These are phyloP conservation scores for Talaromyces sp. DNA, from an alignment of 2,329 filamentous ascomycete genomes.

Conservation along the genomic window DNA sequence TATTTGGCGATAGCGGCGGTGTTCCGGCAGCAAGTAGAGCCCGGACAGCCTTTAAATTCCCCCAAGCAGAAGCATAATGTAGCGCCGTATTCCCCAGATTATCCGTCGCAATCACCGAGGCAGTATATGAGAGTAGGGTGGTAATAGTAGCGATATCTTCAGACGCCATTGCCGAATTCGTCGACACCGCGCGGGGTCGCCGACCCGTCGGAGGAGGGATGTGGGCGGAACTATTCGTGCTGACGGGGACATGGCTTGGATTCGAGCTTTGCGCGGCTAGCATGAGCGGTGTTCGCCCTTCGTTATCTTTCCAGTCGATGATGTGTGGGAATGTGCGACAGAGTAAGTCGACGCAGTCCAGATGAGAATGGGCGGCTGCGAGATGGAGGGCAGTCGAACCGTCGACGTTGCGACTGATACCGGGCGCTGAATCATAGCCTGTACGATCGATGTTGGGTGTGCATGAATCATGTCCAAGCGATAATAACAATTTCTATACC, in stretches of 20 bases:
- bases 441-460: slow-evolving; percentile 26
- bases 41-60: slow-evolving; percentile 72
- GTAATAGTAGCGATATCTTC: slow-evolving; percentile 32
- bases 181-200: slow-evolving; percentile 22
- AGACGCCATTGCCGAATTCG: slow-evolving; percentile 25
- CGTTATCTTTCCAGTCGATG: slow-evolving; percentile 64
- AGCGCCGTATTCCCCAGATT: slow-evolving; percentile 78
- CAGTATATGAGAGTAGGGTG: slow-evolving; percentile 29
- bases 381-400: slow-evolving; percentile 81
- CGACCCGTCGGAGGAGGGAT: slow-evolving; percentile 15
- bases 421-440: slow-evolving; percentile 36
- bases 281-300: slow-evolving; percentile 56
- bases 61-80: slow-evolving; percentile 81
- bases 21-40: slow-evolving; percentile 77
- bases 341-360: slow-evolving; percentile 71
- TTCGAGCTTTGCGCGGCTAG: slow-evolving; percentile 39
- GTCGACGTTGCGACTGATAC: slow-evolving; percentile 73
- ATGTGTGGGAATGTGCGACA: slow-evolving; percentile 62
- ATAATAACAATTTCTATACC: slow-evolving; percentile 61
- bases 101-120: slow-evolving; percentile 61
- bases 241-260: slow-evolving; percentile 20
- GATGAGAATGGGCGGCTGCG: slow-evolving; percentile 67
- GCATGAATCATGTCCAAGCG: slow-evolving; percentile 71
- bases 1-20: slow-evolving; percentile 68
- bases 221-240: slow-evolving; percentile 24